Evolutionary conservation across 139 green algal genomes (phyloP).

Genomic region (Tetraselmis chui): DNA sequence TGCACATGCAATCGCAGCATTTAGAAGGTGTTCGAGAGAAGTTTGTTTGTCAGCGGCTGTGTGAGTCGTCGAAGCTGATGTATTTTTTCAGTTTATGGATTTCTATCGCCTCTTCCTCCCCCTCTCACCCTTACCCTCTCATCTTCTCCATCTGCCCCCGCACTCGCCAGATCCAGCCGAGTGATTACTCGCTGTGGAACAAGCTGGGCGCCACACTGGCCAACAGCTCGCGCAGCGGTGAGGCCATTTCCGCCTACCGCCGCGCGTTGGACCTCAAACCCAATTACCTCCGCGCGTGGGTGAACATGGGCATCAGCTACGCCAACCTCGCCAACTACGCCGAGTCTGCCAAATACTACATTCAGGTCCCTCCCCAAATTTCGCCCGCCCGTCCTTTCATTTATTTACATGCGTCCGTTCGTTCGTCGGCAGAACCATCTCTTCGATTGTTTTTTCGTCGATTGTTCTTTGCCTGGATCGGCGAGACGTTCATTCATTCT

Average conservation of each 20-base stretch:
- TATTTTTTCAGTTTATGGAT: too few species aligned
- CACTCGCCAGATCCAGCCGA: neutral
- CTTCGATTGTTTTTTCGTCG: too few species aligned
- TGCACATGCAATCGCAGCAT: too few species aligned
- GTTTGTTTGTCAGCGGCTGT: too few species aligned
- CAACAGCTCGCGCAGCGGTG: conserved; percentile 67
- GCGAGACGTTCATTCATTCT: too few species aligned
- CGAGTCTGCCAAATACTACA: conserved; percentile 3
- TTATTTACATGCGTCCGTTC: neutral
- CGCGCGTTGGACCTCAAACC: conserved; percentile 91
- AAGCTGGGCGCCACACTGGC: conserved; percentile 83
- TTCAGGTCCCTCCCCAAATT: neutral
- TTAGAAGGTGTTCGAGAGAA: too few species aligned
- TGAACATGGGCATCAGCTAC: conserved; percentile 96
- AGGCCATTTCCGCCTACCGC: conserved; percentile 68
- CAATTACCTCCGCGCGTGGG: conserved; percentile 98
- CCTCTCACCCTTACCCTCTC: too few species aligned
- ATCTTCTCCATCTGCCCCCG: too few species aligned
- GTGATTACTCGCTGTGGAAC: conserved; percentile 78
- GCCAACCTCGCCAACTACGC: conserved; percentile 31
- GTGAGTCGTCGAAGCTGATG: too few species aligned
- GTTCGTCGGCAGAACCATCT: neutral
- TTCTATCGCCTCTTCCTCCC: too few species aligned
- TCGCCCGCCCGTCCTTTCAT: neutral
- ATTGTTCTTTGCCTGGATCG: too few species aligned